phyloP scores from a whole-genome alignment of 2,329 filamentous ascomycete genomes.

The Didymella glomerata region DNA sequence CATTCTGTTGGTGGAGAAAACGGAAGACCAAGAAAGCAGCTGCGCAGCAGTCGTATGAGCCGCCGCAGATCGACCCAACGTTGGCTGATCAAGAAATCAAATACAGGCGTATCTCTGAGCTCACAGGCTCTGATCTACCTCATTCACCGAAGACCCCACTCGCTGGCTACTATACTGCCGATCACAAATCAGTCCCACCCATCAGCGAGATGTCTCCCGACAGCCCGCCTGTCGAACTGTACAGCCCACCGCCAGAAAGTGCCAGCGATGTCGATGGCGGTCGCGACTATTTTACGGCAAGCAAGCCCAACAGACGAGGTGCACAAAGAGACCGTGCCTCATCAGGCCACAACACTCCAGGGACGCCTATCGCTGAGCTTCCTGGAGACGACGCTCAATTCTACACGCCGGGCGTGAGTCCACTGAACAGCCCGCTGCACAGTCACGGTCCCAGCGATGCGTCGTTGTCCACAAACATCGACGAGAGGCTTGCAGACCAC shows the following conservation, averaged over 20 bases:
- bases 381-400: conserved; percentile 42
- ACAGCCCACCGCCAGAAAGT: conserved; percentile 39
- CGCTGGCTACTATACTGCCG: conserved; percentile 37
- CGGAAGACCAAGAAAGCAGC: conserved; percentile 25
- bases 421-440: conserved; percentile 24
- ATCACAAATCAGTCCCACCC: conserved; percentile 40
- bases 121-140: conserved; percentile 43
- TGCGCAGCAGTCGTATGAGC: conserved; percentile 16
- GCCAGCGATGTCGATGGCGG: conserved; percentile 20
- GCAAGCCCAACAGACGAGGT: conserved; percentile 31
- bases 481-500: conserved; percentile 33
- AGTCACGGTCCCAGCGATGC: conserved; percentile 40
- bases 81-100: conserved; percentile 42
- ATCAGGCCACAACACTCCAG: conserved; percentile 38
- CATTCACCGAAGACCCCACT: conserved; percentile 38
- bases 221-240: conserved; percentile 46
- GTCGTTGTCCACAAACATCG: conserved; percentile 40
- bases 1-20: conserved; percentile 42
- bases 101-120: conserved; percentile 44
- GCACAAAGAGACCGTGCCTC: conserved; percentile 37
- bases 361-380: conserved; percentile 41
- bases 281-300: conserved; percentile 40
- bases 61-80: conserved; percentile 41
- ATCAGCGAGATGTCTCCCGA: conserved; percentile 48
- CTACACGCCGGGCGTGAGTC: conserved; percentile 24